Evolutionary conservation across 768 basidiomycete species (phyloP), one percentile per base, ranked within the genome.

Genomic region (Boletus patriciae): DNA sequence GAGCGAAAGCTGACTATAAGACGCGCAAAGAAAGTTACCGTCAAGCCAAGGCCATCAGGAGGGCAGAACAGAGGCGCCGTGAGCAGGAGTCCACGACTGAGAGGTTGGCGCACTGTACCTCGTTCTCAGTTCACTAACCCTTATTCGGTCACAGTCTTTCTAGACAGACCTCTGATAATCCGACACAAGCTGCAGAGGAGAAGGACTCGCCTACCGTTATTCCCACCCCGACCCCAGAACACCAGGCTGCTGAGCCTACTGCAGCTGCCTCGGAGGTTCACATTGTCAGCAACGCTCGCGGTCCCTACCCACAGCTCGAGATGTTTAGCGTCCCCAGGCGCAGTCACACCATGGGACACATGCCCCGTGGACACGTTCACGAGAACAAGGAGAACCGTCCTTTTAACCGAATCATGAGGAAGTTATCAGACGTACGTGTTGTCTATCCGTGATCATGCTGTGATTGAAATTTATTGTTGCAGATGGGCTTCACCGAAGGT

Each of bases 401-500:
- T 25, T 60, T 79, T 10, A 71, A 75, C 49, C 77, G 83, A 45
- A 83, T 89, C 61, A 78, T 76, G 54, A 81, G 70, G 62, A 80
- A 83, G 62, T 74, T 91, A 16, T 80, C 80, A 52, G 88, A 87
- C 66, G 87, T 90, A 69, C 49, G 84, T 79, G 11, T 33, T 50
- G 3, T 54, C 37, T 43, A 12, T 41, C 54, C 29, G 25, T 47
- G 44, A 7, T 40, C 36, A 4, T 29, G 38, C 63, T 66, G 19
- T 64, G 52, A 46, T 21, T 55, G 27, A 63, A 47, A 19, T 8
- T 50, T 15, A n/a, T 42, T 23, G 15, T 41, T 45, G 34, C 48
- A 90, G 88, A 89, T 90, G 88, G 88, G 88, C n/a, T 88, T 90
- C 61, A 84, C 82, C 12, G 77, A 83, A 53, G 73, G 73, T 46